Evolutionary conservation across 2,329 filamentous ascomycete genomes (phyloP), one percentile per base, ranked within the genome.

Genomic region (Neonectria faginata): DNA sequence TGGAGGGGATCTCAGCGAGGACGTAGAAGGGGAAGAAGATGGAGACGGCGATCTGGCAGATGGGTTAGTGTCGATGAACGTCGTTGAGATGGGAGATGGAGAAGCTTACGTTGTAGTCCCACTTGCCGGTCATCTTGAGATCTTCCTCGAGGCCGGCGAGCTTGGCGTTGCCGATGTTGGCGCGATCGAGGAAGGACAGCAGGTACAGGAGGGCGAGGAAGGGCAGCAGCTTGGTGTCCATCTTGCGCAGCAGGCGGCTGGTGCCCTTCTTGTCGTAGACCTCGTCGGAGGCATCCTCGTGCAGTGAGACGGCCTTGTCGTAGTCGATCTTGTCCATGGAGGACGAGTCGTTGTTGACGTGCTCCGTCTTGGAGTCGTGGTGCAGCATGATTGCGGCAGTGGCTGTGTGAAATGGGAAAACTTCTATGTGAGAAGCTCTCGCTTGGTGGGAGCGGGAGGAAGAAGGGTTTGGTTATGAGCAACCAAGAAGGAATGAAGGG

Each of bases 131-230:
- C 74, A 80, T 76, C 36, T 60, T 64, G 33, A 78, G 68, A 20
- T 70, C 68, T n/a, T 68, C 61, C 51, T 76, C 73, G 6, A 91
- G 78, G 0, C 86, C 85, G 3, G 87, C 87, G 12, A 90, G 76
- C 69, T 83, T 85, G 10, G 88, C 88, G 73, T 91, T 91, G 18
- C 88, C 86, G 47, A 80, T 76, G 66, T 80, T 80, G 62, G 78
- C 73, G 39, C 76, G 74, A 57, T 80, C 78, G 18, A 80, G 74
- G 75, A 88, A 88, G 57, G 83, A 85, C 12, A 85, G 84, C 2
- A 89, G 77, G 67, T 89, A 89, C 18, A 90, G 81, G 0, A 89
- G 73, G 4, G 86, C 83, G 66, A 89, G 83, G 74, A 88, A 85
- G 1, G 88, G 88, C 48, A 89, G 84, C 22, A 90, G 81, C 71